phyloP scores from a whole-genome alignment of 306 rosid genomes.

The Cucurbita argyrosperma region DNA sequence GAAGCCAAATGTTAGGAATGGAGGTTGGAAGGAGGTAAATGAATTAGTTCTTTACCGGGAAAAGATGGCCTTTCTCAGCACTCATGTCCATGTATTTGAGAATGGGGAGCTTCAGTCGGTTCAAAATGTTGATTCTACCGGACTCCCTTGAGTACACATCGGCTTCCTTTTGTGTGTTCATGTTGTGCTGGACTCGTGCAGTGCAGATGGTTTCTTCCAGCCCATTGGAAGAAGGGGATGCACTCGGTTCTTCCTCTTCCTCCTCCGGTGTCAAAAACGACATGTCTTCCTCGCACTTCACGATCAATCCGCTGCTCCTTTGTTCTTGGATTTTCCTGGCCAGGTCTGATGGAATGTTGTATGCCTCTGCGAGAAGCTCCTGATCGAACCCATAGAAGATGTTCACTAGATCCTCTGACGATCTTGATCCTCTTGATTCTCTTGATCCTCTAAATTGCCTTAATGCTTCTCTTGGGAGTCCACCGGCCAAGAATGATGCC shows the following conservation, averaged over 20 bases:
- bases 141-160: slow-evolving; percentile 2
- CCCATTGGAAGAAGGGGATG: background rate
- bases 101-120: slow-evolving; percentile 11
- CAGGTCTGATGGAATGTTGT: slow-evolving; percentile 1
- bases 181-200: slow-evolving; percentile 5
- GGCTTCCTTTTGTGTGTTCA: slow-evolving; percentile 8
- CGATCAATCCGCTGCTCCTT: background rate
- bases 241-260: background rate
- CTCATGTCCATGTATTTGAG: slow-evolving; percentile 8
- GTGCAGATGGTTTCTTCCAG: slow-evolving; percentile 14
- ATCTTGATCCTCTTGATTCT: background rate
- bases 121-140: slow-evolving; percentile 13
- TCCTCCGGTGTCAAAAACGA: slow-evolving; percentile 4
- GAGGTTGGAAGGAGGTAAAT: too few species aligned
- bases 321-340: slow-evolving; percentile 5
- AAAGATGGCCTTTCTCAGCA: slow-evolving; percentile 17
- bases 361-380: slow-evolving; percentile 13
- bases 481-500: slow-evolving; percentile 14
- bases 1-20: background rate
- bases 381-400: background rate
- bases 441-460: background rate
- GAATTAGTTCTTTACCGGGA: background rate
- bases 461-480: background rate
- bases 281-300: slow-evolving; percentile 9
- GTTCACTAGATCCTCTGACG: background rate